phyloP scores from a whole-genome alignment of 345 rosid genomes.

The Crucihimalaya himalaica region DNA sequence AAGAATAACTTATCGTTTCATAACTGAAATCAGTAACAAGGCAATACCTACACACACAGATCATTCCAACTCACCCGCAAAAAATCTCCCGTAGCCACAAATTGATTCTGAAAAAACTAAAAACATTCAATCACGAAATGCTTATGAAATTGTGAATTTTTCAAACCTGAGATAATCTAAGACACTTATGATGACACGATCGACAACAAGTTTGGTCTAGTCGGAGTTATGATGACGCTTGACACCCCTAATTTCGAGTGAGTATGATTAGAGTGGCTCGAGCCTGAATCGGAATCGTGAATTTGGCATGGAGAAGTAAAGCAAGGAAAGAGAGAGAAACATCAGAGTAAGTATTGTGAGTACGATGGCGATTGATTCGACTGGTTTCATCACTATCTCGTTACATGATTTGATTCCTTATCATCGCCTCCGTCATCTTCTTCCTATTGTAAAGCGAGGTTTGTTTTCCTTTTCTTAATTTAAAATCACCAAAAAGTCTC shows the following conservation, averaged over 20 bases:
- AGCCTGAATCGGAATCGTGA: neutral
- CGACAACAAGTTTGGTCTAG: constrained; percentile 72
- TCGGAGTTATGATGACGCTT: too few species aligned
- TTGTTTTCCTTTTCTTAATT: too few species aligned
- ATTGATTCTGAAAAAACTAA: constrained; percentile 56
- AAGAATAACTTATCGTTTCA: neutral
- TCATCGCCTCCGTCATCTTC: too few species aligned
- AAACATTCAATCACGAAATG: constrained; percentile 17
- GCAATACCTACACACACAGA: neutral
- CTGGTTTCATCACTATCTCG: too few species aligned
- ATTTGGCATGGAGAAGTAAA: constrained; percentile 19
- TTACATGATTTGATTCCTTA: too few species aligned
- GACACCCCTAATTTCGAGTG: constrained; percentile 57
- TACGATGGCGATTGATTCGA: too few species aligned
- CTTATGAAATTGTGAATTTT: neutral
- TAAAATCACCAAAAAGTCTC: too few species aligned
- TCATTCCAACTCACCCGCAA: constrained; percentile 49
- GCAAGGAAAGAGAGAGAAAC: constrained; percentile 68
- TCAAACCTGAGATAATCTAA: constrained; percentile 78
- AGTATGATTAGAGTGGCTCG: neutral
- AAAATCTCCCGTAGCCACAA: constrained; percentile 76
- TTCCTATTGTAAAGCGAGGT: too few species aligned
- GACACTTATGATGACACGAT: constrained; percentile 69
- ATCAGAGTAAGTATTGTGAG: constrained; percentile 67
- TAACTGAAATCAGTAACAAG: neutral